Evolutionary conservation across 2,329 filamentous ascomycete species (phyloP).

Genomic region (Cryphonectria japonica): DNA sequence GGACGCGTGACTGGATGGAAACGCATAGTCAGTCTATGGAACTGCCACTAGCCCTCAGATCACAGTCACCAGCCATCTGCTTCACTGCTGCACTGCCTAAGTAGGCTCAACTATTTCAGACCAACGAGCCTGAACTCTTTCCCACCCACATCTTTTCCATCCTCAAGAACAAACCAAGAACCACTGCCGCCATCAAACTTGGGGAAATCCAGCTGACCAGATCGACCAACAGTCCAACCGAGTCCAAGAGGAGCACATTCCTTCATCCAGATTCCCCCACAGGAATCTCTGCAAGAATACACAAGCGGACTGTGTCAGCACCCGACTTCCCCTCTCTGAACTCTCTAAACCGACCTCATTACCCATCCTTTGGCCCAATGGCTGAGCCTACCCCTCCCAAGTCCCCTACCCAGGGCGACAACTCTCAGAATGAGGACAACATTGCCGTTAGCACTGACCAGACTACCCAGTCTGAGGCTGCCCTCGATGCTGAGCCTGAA

Average conservation of each 20-base stretch:
- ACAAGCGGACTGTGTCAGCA: slow-evolving; percentile 56
- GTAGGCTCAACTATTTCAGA: slow-evolving; percentile 14
- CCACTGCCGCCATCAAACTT: neutral
- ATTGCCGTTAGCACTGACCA: slow-evolving; percentile 20
- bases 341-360: slow-evolving; percentile 30
- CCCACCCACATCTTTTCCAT: neutral
- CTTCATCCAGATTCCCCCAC: slow-evolving; percentile 32
- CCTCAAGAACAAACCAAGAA: neutral
- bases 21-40: neutral
- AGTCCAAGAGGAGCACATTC: slow-evolving; percentile 25
- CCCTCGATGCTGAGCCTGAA: slow-evolving; percentile 28
- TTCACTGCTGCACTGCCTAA: neutral
- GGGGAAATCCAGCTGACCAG: slow-evolving; percentile 14
- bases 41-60: neutral
- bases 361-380: slow-evolving; percentile 33
- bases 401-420: slow-evolving; percentile 33
- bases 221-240: slow-evolving; percentile 18
- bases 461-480: slow-evolving; percentile 28
- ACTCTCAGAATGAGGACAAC: slow-evolving; percentile 31
- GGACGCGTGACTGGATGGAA: neutral
- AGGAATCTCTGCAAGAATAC: slow-evolving; percentile 37
- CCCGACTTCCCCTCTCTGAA: slow-evolving; percentile 47
- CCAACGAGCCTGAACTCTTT: neutral
- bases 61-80: neutral
- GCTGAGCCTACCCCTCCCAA: slow-evolving; percentile 37